phyloP scores from a whole-genome alignment of 2,329 filamentous ascomycete species.

The Fusarium fujikuroi region DNA sequence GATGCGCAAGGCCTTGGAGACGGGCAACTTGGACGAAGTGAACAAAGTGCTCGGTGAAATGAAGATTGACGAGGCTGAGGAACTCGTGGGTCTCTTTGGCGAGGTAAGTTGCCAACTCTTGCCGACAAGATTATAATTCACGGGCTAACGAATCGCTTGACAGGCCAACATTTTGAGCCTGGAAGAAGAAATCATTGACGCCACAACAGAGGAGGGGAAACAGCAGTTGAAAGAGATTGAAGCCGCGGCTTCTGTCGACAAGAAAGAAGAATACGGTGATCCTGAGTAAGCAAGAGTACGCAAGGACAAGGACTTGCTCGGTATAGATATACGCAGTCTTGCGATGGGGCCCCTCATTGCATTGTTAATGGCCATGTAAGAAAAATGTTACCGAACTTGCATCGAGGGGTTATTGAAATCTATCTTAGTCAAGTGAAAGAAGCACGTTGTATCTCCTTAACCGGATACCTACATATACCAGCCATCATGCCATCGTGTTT shows the following conservation, averaged over 20 bases:
- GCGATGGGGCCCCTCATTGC: neutral
- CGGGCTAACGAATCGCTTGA: constrained; percentile 35
- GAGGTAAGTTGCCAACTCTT: constrained; percentile 60
- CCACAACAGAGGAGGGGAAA: constrained; percentile 87
- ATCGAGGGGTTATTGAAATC: neutral
- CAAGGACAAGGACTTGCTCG: neutral
- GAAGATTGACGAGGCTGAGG: constrained; percentile 88
- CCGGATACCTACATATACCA: neutral
- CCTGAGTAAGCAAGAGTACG: constrained; percentile 52
- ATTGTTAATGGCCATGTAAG: neutral
- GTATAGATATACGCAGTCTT: neutral
- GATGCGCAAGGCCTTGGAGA: constrained; percentile 83
- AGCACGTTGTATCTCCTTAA: neutral
- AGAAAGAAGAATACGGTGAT: constrained; percentile 47
- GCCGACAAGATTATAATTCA: neutral
- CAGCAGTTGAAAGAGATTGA: constrained; percentile 81
- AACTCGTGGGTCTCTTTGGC: constrained; percentile 81
- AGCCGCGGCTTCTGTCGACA: constrained; percentile 53
- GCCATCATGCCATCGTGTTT: constrained; percentile 1
- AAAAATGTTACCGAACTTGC: neutral
- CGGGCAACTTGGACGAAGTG: constrained; percentile 79
- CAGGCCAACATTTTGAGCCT: constrained; percentile 87
- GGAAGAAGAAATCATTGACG: constrained; percentile 94
- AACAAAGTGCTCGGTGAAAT: constrained; percentile 78
- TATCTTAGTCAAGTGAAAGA: neutral